A percentile compares a stretch with the other conserved stretches of the same genome.
phyloP scores from a whole-genome alignment of 495 filamentous ascomycete species.

The Xeromyces bisporus region DNA sequence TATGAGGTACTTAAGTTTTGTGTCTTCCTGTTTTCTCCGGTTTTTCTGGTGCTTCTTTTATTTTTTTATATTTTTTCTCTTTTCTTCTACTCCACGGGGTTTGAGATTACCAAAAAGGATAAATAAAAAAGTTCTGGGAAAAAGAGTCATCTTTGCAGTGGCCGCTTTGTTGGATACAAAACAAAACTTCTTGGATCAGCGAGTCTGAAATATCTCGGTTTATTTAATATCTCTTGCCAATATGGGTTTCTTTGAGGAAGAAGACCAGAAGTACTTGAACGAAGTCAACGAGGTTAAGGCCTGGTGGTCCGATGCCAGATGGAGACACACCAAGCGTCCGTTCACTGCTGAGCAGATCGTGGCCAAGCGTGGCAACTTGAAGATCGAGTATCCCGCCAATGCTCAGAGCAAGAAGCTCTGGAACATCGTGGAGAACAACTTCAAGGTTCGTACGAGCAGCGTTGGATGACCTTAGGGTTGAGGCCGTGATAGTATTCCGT shows the following conservation, averaged over 20 bases:
- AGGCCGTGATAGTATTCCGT: no score
- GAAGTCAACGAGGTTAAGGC: slow-evolving; percentile 77
- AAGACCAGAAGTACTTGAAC: slow-evolving; percentile 61
- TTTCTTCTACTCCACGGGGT: slow-evolving; percentile 1
- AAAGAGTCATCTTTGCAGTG: not conserved
- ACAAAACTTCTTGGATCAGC: not conserved
- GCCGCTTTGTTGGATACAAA: not conserved
- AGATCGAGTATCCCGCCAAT: slow-evolving; percentile 84
- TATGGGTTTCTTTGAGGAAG: slow-evolving; percentile 43
- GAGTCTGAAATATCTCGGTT: slow-evolving; percentile 4
- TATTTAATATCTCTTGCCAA: slow-evolving; percentile 1
- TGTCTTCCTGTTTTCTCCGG: slow-evolving; percentile 3
- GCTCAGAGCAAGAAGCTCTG: slow-evolving; percentile 84
- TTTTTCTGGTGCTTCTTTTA: slow-evolving; percentile 2
- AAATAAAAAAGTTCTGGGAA: not conserved
- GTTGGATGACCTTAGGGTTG: no score
- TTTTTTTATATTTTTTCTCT: slow-evolving; percentile 1
- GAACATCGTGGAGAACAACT: slow-evolving; percentile 71
- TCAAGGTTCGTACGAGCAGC: slow-evolving; percentile 55
- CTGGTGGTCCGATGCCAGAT: slow-evolving; percentile 88
- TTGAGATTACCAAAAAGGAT: not conserved
- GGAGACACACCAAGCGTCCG: slow-evolving; percentile 80
- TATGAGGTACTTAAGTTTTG: slow-evolving; percentile 15
- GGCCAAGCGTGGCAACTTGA: slow-evolving; percentile 78
- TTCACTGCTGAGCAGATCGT: slow-evolving; percentile 97